Evolutionary conservation across 345 rosid species (phyloP).

Genomic region (Euphorbia lathyris): DNA sequence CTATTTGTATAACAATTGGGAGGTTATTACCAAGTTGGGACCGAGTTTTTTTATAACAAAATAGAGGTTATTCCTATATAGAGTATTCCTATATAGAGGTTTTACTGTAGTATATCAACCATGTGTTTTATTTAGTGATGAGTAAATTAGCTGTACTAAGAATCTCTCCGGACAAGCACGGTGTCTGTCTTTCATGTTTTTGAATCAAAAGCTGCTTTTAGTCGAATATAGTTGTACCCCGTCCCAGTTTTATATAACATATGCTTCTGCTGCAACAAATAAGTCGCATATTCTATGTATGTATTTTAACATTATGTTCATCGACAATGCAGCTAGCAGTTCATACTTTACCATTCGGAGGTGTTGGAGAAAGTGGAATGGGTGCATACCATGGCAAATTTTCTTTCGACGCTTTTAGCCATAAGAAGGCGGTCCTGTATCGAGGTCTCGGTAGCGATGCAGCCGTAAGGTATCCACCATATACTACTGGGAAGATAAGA

Average conservation of each 20-base stretch:
- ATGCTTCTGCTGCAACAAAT: background rate
- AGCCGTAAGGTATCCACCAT: slow-evolving; percentile 74
- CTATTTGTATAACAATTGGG: no score
- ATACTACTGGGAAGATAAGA: slow-evolving; percentile 55
- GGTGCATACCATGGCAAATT: slow-evolving; percentile 95
- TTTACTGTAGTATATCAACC: no score
- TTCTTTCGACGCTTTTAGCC: slow-evolving; percentile 93
- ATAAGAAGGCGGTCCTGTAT: slow-evolving; percentile 84
- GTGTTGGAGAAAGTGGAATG: slow-evolving; percentile 90
- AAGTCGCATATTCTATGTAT: background rate
- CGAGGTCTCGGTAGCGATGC: slow-evolving; percentile 63
- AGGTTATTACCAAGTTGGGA: no score
- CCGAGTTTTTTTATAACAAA: no score
- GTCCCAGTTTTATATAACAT: background rate
- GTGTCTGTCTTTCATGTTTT: no score
- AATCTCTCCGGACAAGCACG: no score
- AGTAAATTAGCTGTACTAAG: background rate
- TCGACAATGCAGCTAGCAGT: slow-evolving; percentile 55
- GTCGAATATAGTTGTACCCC: background rate
- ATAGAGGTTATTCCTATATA: no score
- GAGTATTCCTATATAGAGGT: no score
- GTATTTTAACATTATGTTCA: background rate
- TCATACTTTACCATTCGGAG: slow-evolving; percentile 79
- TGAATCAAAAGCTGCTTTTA: background rate
- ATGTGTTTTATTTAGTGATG: background rate